A percentile compares a stretch with the other conserved stretches of the same genome.
phyloP scores from a whole-genome alignment of 2,329 filamentous ascomycete genomes.

The Dothideomycetes sp. region DNA sequence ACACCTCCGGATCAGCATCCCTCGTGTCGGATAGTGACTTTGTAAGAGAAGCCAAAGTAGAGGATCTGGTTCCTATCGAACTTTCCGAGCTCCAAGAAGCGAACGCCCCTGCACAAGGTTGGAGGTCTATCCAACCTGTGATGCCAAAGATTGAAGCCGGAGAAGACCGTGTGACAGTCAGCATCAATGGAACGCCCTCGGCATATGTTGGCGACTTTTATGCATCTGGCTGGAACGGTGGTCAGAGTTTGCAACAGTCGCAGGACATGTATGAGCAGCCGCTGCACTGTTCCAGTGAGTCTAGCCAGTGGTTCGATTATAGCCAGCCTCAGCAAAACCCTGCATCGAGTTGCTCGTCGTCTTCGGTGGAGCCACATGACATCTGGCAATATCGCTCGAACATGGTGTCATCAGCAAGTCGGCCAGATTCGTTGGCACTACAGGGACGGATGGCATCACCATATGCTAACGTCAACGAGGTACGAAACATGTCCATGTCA shows the following conservation, averaged over 20 bases:
- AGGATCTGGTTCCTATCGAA: background rate
- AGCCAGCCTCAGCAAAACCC: background rate
- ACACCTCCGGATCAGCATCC: background rate
- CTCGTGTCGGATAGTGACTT: background rate
- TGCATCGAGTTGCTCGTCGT: background rate
- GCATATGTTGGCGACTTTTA: background rate
- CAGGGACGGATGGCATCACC: too few relatives aligned
- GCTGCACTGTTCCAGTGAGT: background rate
- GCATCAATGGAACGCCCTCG: background rate
- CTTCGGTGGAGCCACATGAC: too few relatives aligned
- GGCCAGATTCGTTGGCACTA: too few relatives aligned
- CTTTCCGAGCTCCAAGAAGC: background rate
- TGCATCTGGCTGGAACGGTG: background rate
- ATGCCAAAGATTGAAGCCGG: too few relatives aligned
- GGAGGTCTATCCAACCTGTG: constrained; percentile 6
- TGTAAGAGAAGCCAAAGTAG: constrained; percentile 1
- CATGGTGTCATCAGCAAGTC: too few relatives aligned
- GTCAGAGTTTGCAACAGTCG: background rate
- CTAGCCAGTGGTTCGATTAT: background rate
- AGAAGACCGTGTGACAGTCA: constrained; percentile 1
- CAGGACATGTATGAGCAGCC: constrained; percentile 5
- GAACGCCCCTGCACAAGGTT: background rate
- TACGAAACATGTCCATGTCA: constrained; percentile 8
- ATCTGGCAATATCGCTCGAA: too few relatives aligned
- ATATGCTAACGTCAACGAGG: too few relatives aligned